phyloP scores from a whole-genome alignment of 352 stramenopile species.

The Pythium myriotylum region DNA sequence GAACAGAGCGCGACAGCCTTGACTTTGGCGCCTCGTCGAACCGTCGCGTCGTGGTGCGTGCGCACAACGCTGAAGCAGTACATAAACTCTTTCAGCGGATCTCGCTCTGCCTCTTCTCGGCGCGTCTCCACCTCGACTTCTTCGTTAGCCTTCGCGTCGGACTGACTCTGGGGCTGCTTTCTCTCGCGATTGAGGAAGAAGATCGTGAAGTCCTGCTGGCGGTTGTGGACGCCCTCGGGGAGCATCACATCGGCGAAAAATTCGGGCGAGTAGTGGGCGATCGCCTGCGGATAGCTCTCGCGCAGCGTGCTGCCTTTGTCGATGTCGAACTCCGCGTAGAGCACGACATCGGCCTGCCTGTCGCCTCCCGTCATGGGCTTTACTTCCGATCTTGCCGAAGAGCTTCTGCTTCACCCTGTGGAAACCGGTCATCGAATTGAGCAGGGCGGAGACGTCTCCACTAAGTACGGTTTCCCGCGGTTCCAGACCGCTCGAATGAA shows the following conservation, averaged over 20 bases:
- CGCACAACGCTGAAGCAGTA: conserved; percentile 88
- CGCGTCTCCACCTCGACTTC: background rate
- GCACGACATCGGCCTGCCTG: conserved; percentile 66
- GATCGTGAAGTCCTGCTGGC: conserved; percentile 82
- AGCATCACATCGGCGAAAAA: conserved; percentile 91
- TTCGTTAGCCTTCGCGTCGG: background rate
- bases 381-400: conserved; percentile 8
- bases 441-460: background rate
- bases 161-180: conserved; percentile 24
- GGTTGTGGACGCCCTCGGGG: conserved; percentile 88
- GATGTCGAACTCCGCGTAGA: conserved; percentile 88
- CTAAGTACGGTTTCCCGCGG: conserved; percentile 22
- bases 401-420: conserved; percentile 20
- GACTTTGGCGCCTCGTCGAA: conserved; percentile 74
- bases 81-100: conserved; percentile 78
- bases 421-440: conserved; percentile 23
- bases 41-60: conserved; percentile 75
- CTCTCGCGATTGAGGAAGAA: conserved; percentile 86
- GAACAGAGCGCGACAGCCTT: conserved; percentile 86
- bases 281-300: conserved; percentile 57
- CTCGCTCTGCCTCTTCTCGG: conserved; percentile 6
- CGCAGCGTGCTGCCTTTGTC: conserved; percentile 87
- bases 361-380: conserved; percentile 10
- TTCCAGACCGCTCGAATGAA: background rate
- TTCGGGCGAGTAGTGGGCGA: conserved; percentile 82